These are phyloP conservation scores for Arthonia radiata DNA, from an alignment of 495 filamentous ascomycete species.

Conservation along the genomic window DNA sequence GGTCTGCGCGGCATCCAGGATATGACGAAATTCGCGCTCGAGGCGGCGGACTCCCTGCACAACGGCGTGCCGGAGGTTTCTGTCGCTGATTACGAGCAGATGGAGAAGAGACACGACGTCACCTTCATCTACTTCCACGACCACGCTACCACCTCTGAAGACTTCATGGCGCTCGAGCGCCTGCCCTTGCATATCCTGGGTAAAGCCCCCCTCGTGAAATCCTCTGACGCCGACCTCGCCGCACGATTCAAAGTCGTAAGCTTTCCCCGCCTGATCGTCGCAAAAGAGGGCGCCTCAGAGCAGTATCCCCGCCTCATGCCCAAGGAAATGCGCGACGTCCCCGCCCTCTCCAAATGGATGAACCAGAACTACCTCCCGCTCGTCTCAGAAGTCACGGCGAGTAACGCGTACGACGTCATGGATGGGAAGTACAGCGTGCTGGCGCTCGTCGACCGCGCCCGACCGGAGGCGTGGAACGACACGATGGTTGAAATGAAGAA, in stretches of 20 bases:
- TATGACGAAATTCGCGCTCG: conserved; percentile 62
- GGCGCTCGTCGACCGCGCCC: conserved; percentile 59
- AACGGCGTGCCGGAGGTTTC: conserved; percentile 58
- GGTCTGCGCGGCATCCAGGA: conserved; percentile 85
- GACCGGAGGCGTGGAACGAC: conserved; percentile 49
- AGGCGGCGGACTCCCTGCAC: conserved; percentile 57
- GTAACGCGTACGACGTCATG: conserved; percentile 87
- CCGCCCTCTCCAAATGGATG: conserved; percentile 75
- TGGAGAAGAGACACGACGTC: conserved; percentile 86
- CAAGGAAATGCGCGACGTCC: conserved; percentile 68
- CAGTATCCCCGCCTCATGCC: conserved; percentile 72
- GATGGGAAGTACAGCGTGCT: conserved; percentile 78
- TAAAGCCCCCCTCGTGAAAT: conserved; percentile 77
- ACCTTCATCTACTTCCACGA: conserved; percentile 96
- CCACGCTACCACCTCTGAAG: conserved; percentile 72
- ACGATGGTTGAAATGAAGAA: conserved; percentile 82
- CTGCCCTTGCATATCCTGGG: conserved; percentile 69
- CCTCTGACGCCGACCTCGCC: conserved; percentile 42
- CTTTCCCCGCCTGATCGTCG: conserved; percentile 77
- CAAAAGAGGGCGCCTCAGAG: conserved; percentile 63
- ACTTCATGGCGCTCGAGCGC: conserved; percentile 71
- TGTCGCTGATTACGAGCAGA: conserved; percentile 43
- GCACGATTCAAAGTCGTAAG: conserved; percentile 82
- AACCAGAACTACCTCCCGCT: conserved; percentile 91
- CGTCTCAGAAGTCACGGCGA: conserved; percentile 75